Evolutionary conservation across 2,329 filamentous ascomycete genomes (phyloP).

Genomic region (Colletotrichum truncatum): DNA sequence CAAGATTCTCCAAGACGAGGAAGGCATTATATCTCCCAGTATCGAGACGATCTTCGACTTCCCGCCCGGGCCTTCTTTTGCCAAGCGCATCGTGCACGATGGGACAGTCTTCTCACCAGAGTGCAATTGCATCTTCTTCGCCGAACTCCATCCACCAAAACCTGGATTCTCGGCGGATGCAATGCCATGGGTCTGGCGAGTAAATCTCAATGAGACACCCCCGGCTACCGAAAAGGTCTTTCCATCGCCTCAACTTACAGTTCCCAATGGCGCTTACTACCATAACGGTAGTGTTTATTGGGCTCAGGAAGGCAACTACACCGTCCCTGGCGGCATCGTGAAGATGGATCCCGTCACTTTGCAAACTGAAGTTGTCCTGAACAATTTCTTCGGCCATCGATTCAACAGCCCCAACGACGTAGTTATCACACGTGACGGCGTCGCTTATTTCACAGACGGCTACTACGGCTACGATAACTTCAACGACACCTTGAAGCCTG

Average conservation of each 20-base stretch:
- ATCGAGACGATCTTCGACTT: background rate
- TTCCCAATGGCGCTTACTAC: conserved; percentile 32
- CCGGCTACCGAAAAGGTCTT: conserved; percentile 30
- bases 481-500: conserved; percentile 31
- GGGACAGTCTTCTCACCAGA: conserved; percentile 31
- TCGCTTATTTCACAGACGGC: conserved; percentile 32
- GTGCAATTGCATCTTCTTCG: conserved; percentile 32
- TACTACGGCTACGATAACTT: conserved; percentile 33
- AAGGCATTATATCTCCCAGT: background rate
- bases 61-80: background rate
- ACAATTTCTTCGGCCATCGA: conserved; percentile 31
- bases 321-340: conserved; percentile 23
- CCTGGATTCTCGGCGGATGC: conserved; percentile 25
- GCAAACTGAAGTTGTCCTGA: conserved; percentile 24
- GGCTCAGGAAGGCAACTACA: conserved; percentile 31
- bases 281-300: conserved; percentile 31
- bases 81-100: conserved; percentile 27
- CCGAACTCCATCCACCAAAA: conserved; percentile 28
- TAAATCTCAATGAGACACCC: conserved; percentile 10
- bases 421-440: conserved; percentile 22
- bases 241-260: conserved; percentile 29
- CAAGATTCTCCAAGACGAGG: background rate
- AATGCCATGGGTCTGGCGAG: conserved; percentile 30
- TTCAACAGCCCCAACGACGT: conserved; percentile 34
- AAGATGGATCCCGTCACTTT: conserved; percentile 26